Evolutionary conservation across 345 rosid species (phyloP), one percentile per base, ranked within the genome.

Genomic region (Fremontodendron californicum): DNA sequence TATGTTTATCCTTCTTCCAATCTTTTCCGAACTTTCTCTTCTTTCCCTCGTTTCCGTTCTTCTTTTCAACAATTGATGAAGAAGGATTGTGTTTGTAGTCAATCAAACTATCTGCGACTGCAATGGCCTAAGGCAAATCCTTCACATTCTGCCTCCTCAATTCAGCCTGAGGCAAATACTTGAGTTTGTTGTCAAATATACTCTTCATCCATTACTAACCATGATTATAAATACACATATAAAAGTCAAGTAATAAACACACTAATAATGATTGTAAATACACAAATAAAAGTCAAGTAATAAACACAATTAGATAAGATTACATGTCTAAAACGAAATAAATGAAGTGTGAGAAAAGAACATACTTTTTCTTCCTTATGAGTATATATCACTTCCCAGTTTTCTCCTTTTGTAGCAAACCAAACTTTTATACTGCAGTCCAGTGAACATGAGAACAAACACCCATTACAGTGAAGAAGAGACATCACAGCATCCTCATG

Each of bases 401-500:
- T 45, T 9, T 67, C 71, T 11, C 29, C 71, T 67, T 2, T 25
- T 37, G 16, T 8, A 6, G 77, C 42, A 58, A 58, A 58, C 85
- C 94, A 90, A 45, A 88, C 84, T 79, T 85, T 88, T 25, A 88
- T 71, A 8, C 88, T 90, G 63, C 67, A 35, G 77, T 92, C 35
- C 35, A 33, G 35, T 33, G 35, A 33, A 33, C 35, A 33, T 33
- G 35, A 33, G 35, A 33, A 33, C 3, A 33, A 33, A 33, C 35
- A 33, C 35, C 35, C 35, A 3, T 90, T 86, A 87, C 90, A 92
- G 77, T 90, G 86, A 60, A 92, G 55, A 40, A 92, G 87, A 10
- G 93, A 92, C 62, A 77, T 90, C 55, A 90, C 86, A 31, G 79
- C 85, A 51, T 85, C 83, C 1, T 68, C 73, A 68, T 92, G 97